Evolutionary conservation across 768 basidiomycete genomes (phyloP).

Genomic region (Hemileccinum rubropunctum): DNA sequence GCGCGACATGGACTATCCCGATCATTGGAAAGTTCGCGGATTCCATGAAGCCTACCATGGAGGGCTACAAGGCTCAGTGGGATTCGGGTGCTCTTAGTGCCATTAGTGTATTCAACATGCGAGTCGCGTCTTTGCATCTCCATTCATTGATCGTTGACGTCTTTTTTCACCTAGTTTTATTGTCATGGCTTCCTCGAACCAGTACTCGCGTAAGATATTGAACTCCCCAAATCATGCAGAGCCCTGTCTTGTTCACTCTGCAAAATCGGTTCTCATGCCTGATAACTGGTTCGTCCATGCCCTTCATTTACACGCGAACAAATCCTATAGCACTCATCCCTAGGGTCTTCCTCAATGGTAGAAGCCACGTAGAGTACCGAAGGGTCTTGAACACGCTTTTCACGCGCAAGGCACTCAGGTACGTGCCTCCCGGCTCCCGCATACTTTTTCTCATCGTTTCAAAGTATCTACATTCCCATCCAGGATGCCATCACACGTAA

Average conservation of each 20-base stretch:
- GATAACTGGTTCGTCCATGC: constrained; percentile 76
- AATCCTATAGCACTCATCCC: background rate
- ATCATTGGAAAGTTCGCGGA: constrained; percentile 95
- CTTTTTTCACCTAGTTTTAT: constrained; percentile 73
- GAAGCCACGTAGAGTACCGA: constrained; percentile 90
- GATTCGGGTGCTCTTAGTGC: constrained; percentile 83
- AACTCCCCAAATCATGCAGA: constrained; percentile 92
- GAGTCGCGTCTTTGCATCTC: constrained; percentile 24
- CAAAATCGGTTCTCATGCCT: constrained; percentile 77
- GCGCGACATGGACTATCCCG: constrained; percentile 92
- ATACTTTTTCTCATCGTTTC: constrained; percentile 1
- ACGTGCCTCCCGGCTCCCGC: constrained; percentile 22
- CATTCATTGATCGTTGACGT: constrained; percentile 6
- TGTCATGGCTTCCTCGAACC: constrained; percentile 94
- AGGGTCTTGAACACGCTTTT: constrained; percentile 88
- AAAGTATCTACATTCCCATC: constrained; percentile 76
- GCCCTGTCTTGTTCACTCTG: constrained; percentile 91
- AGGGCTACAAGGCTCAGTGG: constrained; percentile 92
- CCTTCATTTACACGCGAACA: background rate
- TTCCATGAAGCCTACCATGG: constrained; percentile 87
- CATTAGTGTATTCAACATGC: constrained; percentile 98
- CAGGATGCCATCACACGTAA: constrained; percentile 82
- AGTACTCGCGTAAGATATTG: constrained; percentile 91
- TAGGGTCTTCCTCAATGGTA: constrained; percentile 98
- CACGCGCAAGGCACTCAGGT: constrained; percentile 92